phyloP scores from a whole-genome alignment of 768 basidiomycete genomes.

The Kwoniella bestiolae region DNA sequence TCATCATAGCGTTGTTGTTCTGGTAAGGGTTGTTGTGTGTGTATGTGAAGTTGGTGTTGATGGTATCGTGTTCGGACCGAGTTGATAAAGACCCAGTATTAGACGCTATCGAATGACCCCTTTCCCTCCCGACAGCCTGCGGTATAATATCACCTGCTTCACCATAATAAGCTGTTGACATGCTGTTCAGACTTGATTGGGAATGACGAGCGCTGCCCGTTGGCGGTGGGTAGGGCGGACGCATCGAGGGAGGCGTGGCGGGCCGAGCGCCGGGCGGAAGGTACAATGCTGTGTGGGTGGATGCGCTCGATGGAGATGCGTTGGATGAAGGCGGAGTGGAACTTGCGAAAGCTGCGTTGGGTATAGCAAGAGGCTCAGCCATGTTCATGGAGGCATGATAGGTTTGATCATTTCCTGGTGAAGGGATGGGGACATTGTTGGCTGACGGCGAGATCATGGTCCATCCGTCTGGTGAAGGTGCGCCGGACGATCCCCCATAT shows the following conservation, averaged over 20 bases:
- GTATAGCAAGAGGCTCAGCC: conserved; percentile 19
- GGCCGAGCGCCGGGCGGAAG: conserved; percentile 51
- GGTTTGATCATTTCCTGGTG: conserved; percentile 1
- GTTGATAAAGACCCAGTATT: conserved; percentile 17
- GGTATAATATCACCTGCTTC: conserved; percentile 8
- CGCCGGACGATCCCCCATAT: not conserved
- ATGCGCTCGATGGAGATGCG: conserved; percentile 18
- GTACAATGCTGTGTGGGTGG: conserved; percentile 31
- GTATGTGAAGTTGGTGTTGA: conserved; percentile 5
- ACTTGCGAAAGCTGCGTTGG: conserved; percentile 20
- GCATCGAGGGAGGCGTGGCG: conserved; percentile 41
- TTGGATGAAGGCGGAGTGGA: conserved; percentile 5
- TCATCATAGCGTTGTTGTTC: conserved; percentile 8
- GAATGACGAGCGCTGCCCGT: conserved; percentile 28
- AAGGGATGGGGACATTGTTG: conserved; percentile 5
- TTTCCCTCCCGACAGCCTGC: conserved; percentile 2
- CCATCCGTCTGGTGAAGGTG: conserved; percentile 12
- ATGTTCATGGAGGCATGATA: conserved; percentile 12
- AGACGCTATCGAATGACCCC: conserved; percentile 21
- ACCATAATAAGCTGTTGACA: conserved; percentile 28
- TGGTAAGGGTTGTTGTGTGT: conserved; percentile 14
- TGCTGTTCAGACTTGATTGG: conserved; percentile 30
- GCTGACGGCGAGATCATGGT: conserved; percentile 2
- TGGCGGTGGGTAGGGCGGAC: conserved; percentile 20
- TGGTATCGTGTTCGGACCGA: conserved; percentile 22